Evolutionary conservation across 2,329 filamentous ascomycete genomes (phyloP).

Genomic region (Cordyceps fumosorosea): DNA sequence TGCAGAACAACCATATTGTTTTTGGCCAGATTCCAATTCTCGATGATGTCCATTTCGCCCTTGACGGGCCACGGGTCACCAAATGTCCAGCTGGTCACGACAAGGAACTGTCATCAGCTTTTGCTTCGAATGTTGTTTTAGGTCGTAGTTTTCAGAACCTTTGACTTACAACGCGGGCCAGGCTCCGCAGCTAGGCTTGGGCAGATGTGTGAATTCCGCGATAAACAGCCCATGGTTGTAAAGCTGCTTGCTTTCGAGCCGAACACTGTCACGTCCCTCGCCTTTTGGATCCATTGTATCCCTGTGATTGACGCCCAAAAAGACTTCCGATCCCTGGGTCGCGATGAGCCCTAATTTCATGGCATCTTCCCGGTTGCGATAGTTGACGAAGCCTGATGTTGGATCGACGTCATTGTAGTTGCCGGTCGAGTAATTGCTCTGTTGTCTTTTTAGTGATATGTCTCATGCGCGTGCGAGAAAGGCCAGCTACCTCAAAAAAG

Average conservation of each 20-base stretch:
- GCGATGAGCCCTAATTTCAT: constrained; percentile 26
- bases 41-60: constrained; percentile 61
- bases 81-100: constrained; percentile 27
- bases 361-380: constrained; percentile 28
- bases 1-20: constrained; percentile 52
- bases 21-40: constrained; percentile 51
- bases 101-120: background rate
- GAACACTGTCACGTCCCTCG: constrained; percentile 47
- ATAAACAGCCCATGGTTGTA: constrained; percentile 63
- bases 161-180: constrained; percentile 58
- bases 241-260: constrained; percentile 54
- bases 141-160: too few relatives aligned
- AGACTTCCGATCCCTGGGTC: constrained; percentile 24
- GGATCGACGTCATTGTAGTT: constrained; percentile 41
- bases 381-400: constrained; percentile 61
- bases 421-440: constrained; percentile 19
- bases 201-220: constrained; percentile 61
- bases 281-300: constrained; percentile 15
- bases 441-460: background rate
- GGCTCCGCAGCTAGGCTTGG: constrained; percentile 55
- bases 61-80: constrained; percentile 48
- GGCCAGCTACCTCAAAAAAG: constrained; percentile 21
- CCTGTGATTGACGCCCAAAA: constrained; percentile 29
- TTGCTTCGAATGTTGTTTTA: too few relatives aligned
- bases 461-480: background rate